A percentile compares a stretch with the other conserved stretches of the same genome.
Conservation (phyloP, 305 asterid species). For the Ilex paraguariensis region DNA sequence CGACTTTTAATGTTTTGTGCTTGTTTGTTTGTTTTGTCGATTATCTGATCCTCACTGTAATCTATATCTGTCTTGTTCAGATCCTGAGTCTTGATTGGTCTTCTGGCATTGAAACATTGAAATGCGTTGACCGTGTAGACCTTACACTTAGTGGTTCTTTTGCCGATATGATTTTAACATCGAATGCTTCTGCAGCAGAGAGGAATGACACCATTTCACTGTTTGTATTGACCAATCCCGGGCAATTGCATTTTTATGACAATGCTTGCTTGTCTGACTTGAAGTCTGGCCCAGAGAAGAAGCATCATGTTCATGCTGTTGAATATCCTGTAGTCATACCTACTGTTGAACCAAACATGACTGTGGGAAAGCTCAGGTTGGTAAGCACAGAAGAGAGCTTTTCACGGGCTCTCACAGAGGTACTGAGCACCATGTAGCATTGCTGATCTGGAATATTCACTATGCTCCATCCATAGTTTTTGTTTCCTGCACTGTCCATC, state of each 20-base stretch:
- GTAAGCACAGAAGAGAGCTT: conserved; percentile 32
- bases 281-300: conserved; percentile 53
- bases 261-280: conserved; percentile 55
- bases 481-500: neutral
- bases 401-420: conserved; percentile 50
- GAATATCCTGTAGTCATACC: conserved; percentile 72
- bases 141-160: conserved; percentile 86
- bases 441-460: conserved; percentile 3
- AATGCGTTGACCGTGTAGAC: conserved; percentile 78
- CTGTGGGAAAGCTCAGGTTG: conserved; percentile 54
- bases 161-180: conserved; percentile 60
- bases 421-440: conserved; percentile 23
- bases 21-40: neutral
- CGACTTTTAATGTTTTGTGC: neutral
- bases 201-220: conserved; percentile 41
- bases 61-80: conserved; percentile 35
- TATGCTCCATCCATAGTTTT: neutral
- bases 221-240: conserved; percentile 83
- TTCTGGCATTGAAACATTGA: conserved; percentile 68
- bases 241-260: conserved; percentile 73
- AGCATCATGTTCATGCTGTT: conserved; percentile 40
- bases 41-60: neutral
- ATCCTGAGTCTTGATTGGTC: conserved; percentile 96
- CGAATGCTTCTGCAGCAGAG: conserved; percentile 48
- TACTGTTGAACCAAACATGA: conserved; percentile 74